A percentile compares a stretch with the other conserved stretches of the same genome.
Conservation (phyloP, 208 protist genomes). For the Wallacemonas sp. region DNA sequence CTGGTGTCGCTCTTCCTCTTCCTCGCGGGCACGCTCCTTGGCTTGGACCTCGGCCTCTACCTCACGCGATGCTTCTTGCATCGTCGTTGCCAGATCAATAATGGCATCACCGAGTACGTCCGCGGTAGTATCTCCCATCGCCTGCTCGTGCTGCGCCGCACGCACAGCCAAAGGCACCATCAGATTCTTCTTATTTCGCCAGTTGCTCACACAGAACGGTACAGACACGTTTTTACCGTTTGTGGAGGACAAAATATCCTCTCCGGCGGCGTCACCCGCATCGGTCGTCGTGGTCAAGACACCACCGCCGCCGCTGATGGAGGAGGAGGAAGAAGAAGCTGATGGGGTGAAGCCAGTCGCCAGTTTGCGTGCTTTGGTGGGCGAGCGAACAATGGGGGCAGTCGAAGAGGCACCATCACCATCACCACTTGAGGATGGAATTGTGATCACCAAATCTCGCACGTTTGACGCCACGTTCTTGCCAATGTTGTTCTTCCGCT, state of each 20-base stretch:
- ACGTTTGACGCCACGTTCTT: constrained; percentile 9
- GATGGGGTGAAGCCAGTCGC: constrained; percentile 5
- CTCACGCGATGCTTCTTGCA: constrained; percentile 55
- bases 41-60: constrained; percentile 52
- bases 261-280: background rate
- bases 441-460: constrained; percentile 8
- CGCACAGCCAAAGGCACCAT: constrained; percentile 80
- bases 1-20: constrained; percentile 63
- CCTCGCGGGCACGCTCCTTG: constrained; percentile 44
- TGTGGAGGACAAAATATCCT: background rate
- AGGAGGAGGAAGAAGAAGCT: too few relatives aligned
- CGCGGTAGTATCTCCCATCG: constrained; percentile 8
- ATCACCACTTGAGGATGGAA: background rate
- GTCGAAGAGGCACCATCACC: constrained; percentile 4
- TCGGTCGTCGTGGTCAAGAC: background rate
- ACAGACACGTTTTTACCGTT: constrained; percentile 31
- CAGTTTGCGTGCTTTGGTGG: constrained; percentile 45
- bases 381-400: constrained; percentile 72
- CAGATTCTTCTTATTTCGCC: constrained; percentile 83
- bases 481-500: constrained; percentile 13
- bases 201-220: constrained; percentile 72
- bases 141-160: constrained; percentile 53
- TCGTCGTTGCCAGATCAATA: constrained; percentile 65
- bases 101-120: constrained; percentile 49
- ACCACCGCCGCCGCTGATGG: background rate